phyloP scores from a whole-genome alignment of 805 yeast species.

The Sporopachydermia lactativora region DNA sequence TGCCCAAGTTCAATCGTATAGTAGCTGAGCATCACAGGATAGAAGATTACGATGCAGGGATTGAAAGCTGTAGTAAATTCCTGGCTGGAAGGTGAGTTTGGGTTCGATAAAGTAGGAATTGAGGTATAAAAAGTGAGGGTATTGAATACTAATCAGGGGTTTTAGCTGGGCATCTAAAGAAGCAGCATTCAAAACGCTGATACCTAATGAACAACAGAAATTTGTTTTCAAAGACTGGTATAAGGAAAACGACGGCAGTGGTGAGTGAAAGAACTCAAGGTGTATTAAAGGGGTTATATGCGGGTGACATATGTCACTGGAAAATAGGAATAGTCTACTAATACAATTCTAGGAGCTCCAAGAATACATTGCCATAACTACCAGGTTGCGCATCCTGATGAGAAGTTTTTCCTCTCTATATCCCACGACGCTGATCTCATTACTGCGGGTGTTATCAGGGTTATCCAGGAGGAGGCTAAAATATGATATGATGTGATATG shows the following conservation, averaged over 20 bases:
- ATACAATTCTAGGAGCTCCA: slow-evolving; percentile 30
- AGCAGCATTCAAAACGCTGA: slow-evolving; percentile 53
- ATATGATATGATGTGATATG: too few species aligned
- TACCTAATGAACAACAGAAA: slow-evolving; percentile 28
- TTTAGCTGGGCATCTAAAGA: slow-evolving; percentile 63
- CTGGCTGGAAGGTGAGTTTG: slow-evolving; percentile 28
- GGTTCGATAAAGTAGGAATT: too few species aligned
- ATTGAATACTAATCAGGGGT: too few species aligned
- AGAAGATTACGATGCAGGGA: slow-evolving; percentile 10
- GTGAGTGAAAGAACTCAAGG: too few species aligned
- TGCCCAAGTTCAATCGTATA: slow-evolving; percentile 20
- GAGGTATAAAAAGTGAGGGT: too few species aligned
- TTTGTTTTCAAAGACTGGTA: slow-evolving; percentile 53
- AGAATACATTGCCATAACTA: slow-evolving; percentile 21
- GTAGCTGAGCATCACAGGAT: slow-evolving; percentile 3
- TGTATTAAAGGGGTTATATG: too few species aligned
- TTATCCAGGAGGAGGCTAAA: too few species aligned
- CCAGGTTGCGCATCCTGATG: slow-evolving; percentile 16
- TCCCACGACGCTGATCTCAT: slow-evolving; percentile 56
- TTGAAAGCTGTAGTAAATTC: slow-evolving; percentile 18
- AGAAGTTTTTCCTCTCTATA: slow-evolving; percentile 37
- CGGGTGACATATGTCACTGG: too few species aligned
- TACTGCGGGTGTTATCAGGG: slow-evolving; percentile 36
- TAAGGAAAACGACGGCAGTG: slow-evolving; percentile 22
- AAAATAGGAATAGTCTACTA: too few species aligned